phyloP scores from a whole-genome alignment of 129 eudicot genomes.

The Kitagawia praeruptora region DNA sequence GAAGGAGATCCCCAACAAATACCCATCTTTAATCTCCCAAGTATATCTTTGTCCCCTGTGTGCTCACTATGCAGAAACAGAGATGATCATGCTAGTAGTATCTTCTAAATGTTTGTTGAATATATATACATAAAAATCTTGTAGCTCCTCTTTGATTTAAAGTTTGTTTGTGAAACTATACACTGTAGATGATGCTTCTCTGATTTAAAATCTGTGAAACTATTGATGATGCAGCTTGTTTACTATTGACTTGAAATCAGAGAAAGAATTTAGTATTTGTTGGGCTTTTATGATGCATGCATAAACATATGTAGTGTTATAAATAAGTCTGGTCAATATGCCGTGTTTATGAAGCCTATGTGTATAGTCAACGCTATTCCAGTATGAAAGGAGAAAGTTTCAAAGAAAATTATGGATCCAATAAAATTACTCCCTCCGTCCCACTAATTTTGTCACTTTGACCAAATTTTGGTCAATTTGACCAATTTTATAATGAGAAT shows the following conservation, averaged over 20 bases:
- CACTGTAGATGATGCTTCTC: neutral
- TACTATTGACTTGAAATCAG: neutral
- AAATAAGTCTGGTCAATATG: neutral
- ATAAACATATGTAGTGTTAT: neutral
- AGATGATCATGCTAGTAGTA: neutral
- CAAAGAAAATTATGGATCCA: neutral
- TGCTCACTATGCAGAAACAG: neutral
- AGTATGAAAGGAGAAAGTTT: neutral
- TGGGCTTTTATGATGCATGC: neutral
- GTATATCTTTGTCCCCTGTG: neutral
- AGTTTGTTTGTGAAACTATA: neutral
- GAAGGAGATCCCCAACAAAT: slow-evolving; percentile 35
- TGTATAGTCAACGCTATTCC: neutral
- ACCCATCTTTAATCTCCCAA: slow-evolving; percentile 23
- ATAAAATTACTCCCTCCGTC: too few relatives aligned
- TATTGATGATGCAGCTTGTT: neutral
- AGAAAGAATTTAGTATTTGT: neutral
- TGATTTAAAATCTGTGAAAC: neutral
- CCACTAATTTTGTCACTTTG: too few relatives aligned
- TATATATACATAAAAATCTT: neutral
- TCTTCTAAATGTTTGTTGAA: neutral
- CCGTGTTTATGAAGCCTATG: neutral
- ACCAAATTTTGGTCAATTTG: too few relatives aligned
- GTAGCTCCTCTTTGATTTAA: neutral
- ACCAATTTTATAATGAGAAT: too few relatives aligned